Evolutionary conservation across 2,329 filamentous ascomycete species (phyloP).

Genomic region (Xylariaceae sp.): DNA sequence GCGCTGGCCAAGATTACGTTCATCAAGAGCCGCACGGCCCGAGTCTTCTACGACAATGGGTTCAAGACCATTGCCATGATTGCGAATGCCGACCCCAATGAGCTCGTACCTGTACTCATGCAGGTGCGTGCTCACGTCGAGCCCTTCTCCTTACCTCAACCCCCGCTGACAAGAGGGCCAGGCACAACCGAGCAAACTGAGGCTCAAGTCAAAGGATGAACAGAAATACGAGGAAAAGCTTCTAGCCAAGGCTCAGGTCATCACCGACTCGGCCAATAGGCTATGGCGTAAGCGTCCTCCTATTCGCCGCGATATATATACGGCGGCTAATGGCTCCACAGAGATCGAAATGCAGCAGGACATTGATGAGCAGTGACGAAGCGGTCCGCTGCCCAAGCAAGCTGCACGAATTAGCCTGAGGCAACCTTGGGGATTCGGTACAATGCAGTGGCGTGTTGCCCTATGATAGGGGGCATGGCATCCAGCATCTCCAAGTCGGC

Average conservation of each 20-base stretch:
- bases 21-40: slow-evolving; percentile 68
- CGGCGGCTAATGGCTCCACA: slow-evolving; percentile 19
- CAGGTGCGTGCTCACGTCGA: slow-evolving; percentile 39
- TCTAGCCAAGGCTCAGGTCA: slow-evolving; percentile 57
- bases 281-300: slow-evolving; percentile 59
- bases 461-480: too few relatives aligned
- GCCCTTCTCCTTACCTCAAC: too few relatives aligned
- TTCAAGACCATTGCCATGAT: slow-evolving; percentile 60
- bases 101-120: slow-evolving; percentile 64
- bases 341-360: slow-evolving; percentile 45
- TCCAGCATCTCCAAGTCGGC: too few relatives aligned
- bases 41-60: slow-evolving; percentile 69
- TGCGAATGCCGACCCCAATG: slow-evolving; percentile 60
- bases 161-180: slow-evolving; percentile 24
- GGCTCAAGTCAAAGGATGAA: slow-evolving; percentile 47
- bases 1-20: slow-evolving; percentile 65
- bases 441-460: too few relatives aligned
- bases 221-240: slow-evolving; percentile 58
- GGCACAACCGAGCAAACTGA: slow-evolving; percentile 60
- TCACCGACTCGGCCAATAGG: slow-evolving; percentile 60
- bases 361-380: slow-evolving; percentile 35
- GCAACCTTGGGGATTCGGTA: too few relatives aligned
- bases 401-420: too few relatives aligned
- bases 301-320: too few relatives aligned
- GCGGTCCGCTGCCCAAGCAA: too few relatives aligned